Conservation (phyloP, 805 yeast species). For the Nakazawaea ambrosiae region DNA sequence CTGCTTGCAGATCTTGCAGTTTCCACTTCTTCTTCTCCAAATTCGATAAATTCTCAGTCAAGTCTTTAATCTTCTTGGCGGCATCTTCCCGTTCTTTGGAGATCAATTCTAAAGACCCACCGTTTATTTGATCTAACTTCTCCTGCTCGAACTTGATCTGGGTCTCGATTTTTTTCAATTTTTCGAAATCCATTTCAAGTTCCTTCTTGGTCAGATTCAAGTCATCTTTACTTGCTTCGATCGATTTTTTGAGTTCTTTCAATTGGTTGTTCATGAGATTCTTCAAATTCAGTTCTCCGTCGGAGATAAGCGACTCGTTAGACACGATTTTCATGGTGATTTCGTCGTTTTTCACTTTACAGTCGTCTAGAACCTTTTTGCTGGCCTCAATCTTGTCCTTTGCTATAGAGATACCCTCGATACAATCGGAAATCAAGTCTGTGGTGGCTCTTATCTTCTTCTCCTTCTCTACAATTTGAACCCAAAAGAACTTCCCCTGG, state of each 20-base stretch:
- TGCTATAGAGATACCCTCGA: no score
- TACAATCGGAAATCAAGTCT: conserved; percentile 1
- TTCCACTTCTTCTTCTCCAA: background rate
- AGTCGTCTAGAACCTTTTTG: background rate
- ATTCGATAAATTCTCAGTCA: background rate
- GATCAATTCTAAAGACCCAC: background rate
- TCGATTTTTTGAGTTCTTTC: no score
- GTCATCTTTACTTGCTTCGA: no score
- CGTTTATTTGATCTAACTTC: background rate
- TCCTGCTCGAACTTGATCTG: background rate
- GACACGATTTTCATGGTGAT: background rate
- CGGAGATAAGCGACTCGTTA: no score
- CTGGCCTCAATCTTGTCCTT: background rate
- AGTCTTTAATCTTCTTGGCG: background rate
- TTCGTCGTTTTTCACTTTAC: background rate
- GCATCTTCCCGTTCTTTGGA: background rate
- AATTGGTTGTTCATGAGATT: no score
- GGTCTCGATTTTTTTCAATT: background rate
- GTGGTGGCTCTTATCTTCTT: background rate
- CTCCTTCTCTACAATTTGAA: conserved; percentile 28
- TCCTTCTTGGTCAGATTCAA: no score
- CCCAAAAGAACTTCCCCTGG: conserved; percentile 45
- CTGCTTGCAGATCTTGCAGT: background rate
- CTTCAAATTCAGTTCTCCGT: no score
- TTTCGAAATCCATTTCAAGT: background rate